Base-by-base conservation (phyloP, 495 filamentous ascomycete species). In the Aspergillus sclerotiicarbonarius region DNA sequence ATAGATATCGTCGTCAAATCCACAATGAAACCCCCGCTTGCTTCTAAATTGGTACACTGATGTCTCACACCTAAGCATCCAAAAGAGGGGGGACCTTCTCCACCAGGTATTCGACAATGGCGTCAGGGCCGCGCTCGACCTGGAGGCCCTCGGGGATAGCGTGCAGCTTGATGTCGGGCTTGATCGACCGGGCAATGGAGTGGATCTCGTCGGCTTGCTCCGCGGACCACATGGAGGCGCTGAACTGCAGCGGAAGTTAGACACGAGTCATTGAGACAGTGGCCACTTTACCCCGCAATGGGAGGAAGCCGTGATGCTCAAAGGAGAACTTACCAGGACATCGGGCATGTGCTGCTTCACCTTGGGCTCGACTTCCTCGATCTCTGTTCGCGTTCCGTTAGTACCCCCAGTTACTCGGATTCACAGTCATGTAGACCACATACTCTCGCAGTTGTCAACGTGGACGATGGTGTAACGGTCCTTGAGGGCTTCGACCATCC, bases 201-300 rank as follows among this genome's bases (percentile, higher is more conserved):
- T 84, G 76, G 46, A 87, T 85, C 58, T 80, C 60, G 32, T 71
- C 56, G 18, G 82, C 79, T 66, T 88, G 70, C 54, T 84, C 81
- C 16, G 75, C 72, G 9, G 83, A 78, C 86, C 84, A 89, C 84
- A 88, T 88, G 32, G 85, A 87, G 15, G 85, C 85, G 50, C 79
- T 83, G 75, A 87, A 87, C 82, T 84, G 59, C 58, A 51, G 30
- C 7, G 46, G 45, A 10, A 29, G 53, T 39, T 45, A 51, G 53
- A 3, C 8, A 12, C 15, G 12, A 31, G 19, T 32, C 20, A 29
- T 10, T 15, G 9, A 1, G 32, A 25, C 33, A 50, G 44, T 37
- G 18, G 18, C n/a, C 13, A 33, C 16, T 31, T 33, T n/a, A 52
- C 20, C 29, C n/a, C 25, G 18, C 25, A 32, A 25, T 31, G 16